Evolutionary conservation across 225 moss, liverwort and hornwort species (phyloP).

Genomic region (Antitrichia curtipendula): DNA sequence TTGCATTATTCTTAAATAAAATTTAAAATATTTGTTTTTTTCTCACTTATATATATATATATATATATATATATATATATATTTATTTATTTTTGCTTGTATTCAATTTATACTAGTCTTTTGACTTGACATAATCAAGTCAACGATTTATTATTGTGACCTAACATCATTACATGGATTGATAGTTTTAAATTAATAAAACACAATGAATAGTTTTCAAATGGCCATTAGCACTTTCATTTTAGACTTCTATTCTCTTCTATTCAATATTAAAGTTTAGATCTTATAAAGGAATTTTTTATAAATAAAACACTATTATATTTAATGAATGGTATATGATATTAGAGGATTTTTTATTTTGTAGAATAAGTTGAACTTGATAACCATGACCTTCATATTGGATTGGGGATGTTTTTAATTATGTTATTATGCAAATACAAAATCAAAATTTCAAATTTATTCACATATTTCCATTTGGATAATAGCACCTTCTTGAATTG

Average conservation of each 20-base stretch:
- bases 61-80: neutral
- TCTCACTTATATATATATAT: rapidly evolving
- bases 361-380: neutral
- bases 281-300: neutral
- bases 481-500: neutral
- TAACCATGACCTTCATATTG: no score
- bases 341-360: no score
- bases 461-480: neutral
- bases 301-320: neutral
- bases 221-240: no score
- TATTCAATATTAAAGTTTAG: neutral
- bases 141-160: neutral
- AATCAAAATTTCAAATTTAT: no score
- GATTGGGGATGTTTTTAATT: neutral
- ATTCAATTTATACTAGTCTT: neutral
- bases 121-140: neutral
- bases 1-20: neutral
- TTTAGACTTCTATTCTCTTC: neutral
- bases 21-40: no score
- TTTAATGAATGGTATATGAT: no score
- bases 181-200: neutral
- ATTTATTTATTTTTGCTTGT: no score
- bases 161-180: neutral
- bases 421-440: no score
- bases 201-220: neutral